Evolutionary conservation across 371 early-diverging fungal genomes (phyloP), one percentile per base, ranked within the genome.

Genomic region (Syncephalastrum sp.): DNA sequence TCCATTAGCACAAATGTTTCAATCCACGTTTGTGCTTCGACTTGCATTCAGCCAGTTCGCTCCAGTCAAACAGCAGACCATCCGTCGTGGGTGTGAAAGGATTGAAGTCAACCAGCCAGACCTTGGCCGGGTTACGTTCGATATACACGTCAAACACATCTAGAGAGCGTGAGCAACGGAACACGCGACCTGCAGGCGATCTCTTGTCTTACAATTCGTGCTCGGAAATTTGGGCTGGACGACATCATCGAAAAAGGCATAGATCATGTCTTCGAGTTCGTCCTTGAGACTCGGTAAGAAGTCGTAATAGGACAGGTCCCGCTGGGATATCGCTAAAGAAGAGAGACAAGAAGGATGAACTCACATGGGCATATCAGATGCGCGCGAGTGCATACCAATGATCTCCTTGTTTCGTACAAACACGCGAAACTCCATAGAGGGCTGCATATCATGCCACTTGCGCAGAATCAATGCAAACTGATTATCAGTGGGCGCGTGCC

Each of bases 401-500:
- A 94, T 63, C 42, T 79, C 67, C 15, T 72, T 65, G 19, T 82
- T 65, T 44, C 77, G 76, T 21, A 96, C 93, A 85, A 96, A 96
- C 59, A 94, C 92, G 23, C 98, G 73, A 68, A 95, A 97, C 69
- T 95, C 94, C 90, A 94, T 87, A 0, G 95, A 88, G 3, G 95
- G 94, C 19, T 85, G 68, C 42, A 95, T 60, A 54, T 90, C 88
- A 58, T 84, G 85, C 95, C 94, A 96, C 64, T 92, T 86, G 42
- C 93, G 75, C 14, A 97, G 76, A 14, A 92, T 86, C 25, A 97
- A 79, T 23, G 88, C 66, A 33, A 59, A 70, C 3, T 43, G 17
- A 1, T 25, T 49, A 14, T 47, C 49, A 14, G 55, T 46, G 6
- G 42, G 44, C 13, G 53, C 46, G 3, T 59, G 59, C 10, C 38